Evolutionary conservation across 164 flowering plant genomes (phyloP).

Genomic region (Tetrastigma voinierianum): DNA sequence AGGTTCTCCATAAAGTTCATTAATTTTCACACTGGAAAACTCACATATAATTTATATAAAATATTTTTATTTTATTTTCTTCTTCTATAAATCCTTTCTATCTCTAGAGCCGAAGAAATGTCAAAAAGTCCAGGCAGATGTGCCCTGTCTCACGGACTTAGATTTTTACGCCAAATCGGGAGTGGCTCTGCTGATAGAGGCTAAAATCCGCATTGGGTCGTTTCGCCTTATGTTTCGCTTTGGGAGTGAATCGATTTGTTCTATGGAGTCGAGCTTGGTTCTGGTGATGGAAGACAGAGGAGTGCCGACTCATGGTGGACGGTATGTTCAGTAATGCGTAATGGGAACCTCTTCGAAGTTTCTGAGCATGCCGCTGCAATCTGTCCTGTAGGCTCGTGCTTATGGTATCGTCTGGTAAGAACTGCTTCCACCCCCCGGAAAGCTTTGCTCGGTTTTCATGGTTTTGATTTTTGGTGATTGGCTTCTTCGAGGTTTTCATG

Average conservation of each 20-base stretch:
- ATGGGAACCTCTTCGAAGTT: slow-evolving; percentile 85
- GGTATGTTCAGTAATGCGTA: slow-evolving; percentile 78
- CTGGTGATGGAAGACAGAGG: slow-evolving; percentile 45
- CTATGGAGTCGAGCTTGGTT: slow-evolving; percentile 41
- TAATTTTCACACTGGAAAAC: neutral
- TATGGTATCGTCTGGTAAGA: slow-evolving; percentile 95
- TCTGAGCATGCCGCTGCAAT: slow-evolving; percentile 79
- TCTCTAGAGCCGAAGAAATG: slow-evolving; percentile 1
- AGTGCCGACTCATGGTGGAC: slow-evolving; percentile 67
- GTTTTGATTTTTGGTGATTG: neutral
- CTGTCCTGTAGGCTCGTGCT: slow-evolving; percentile 91
- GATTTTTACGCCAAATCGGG: neutral
- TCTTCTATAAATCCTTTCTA: neutral
- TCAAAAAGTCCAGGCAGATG: neutral
- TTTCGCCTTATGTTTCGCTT: slow-evolving; percentile 1
- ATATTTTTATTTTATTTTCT: neutral
- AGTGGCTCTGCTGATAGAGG: no score
- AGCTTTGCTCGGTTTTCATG: neutral
- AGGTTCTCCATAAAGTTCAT: slow-evolving; percentile 13
- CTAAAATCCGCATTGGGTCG: neutral
- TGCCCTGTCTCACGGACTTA: neutral
- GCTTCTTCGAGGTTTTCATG: neutral
- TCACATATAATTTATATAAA: no score
- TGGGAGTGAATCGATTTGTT: no score
- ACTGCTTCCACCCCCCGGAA: no score